Base-by-base conservation (phyloP, 768 basidiomycete species). In the Arthromyces matolae region DNA sequence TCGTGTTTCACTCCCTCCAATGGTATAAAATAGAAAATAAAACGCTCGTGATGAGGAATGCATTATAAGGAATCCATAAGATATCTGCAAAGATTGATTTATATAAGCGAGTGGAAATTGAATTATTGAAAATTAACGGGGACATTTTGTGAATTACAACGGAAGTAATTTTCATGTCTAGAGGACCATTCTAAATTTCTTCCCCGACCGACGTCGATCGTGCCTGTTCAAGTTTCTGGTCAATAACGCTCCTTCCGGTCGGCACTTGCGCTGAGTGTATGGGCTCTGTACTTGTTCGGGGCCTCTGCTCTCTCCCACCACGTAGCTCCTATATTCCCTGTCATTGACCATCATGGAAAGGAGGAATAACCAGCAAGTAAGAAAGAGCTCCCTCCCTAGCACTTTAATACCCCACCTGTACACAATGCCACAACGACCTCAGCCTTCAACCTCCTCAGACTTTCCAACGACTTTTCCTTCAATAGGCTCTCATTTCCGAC, bases 341-440 rank as follows among this genome's bases (percentile, higher is more conserved):
- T 50, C 45, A 43, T 29, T 31, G 55, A 38, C 34, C 40, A 51
- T 46, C 27, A 64, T 55, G 45, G 62, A 63, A 39, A 54, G 56
- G 45, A 46, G 54, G 47, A 58, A 63, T 50, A 54, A 53, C 42
- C 52, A 59, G 42, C 47, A n/a, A n/a, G n/a, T 37, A 37, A 57
- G 59, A 50, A 66, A 70, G 51, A 79, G 77, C 67, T 76, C 76
- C 24, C 71, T 82, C 14, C 80, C 80, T 29, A 68, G 65, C 50
- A 75, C 70, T 51, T 70, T 82, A 32, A 72, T 71, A 47, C 72
- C 72, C n/a, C 75, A 72, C 53, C 71, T 80, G 39, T 71, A 65
- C 54, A 62, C 52, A 42, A 53, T 69, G 6, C 73, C 74, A 5
- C 71, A 68, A 53, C 61, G 60, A 32, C 41, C 51, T 49, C 61